Conservation (phyloP, 495 filamentous ascomycete genomes). For the Penicillium alfredii region DNA sequence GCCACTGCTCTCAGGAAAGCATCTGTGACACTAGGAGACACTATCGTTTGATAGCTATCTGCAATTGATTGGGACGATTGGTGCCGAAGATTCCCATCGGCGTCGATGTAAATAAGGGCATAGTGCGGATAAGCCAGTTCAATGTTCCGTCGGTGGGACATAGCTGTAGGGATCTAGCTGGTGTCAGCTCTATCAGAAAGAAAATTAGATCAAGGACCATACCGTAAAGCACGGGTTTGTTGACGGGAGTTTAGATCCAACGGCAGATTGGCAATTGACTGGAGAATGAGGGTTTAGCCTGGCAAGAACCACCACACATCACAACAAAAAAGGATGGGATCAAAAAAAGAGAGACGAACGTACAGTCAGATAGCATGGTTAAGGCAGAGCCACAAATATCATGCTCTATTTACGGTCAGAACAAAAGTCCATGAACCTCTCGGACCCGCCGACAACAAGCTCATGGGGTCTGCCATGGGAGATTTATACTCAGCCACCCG, state of each 20-base stretch:
- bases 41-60: slow-evolving; percentile 26
- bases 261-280: slow-evolving; percentile 1
- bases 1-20: slow-evolving; percentile 35
- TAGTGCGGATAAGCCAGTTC: slow-evolving; percentile 26
- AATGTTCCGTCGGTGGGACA: slow-evolving; percentile 23
- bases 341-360: too few species aligned
- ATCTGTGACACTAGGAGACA: slow-evolving; percentile 31
- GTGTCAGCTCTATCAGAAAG: neutral
- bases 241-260: slow-evolving; percentile 3
- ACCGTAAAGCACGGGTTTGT: slow-evolving; percentile 10
- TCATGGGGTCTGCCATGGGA: slow-evolving; percentile 3
- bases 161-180: slow-evolving; percentile 17
- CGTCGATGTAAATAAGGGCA: slow-evolving; percentile 37
- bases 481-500: slow-evolving; percentile 5
- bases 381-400: slow-evolving; percentile 3
- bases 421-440: neutral
- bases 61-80: slow-evolving; percentile 32
- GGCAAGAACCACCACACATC: too few species aligned
- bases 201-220: slow-evolving; percentile 3
- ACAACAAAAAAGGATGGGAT: too few species aligned
- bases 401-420: neutral
- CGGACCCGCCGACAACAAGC: slow-evolving; percentile 14
- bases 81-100: slow-evolving; percentile 31
- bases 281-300: too few species aligned
- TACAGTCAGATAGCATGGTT: slow-evolving; percentile 3